Conservation (phyloP, 371 early-diverging fungal genomes). For the Syncephalastrum sp. region DNA sequence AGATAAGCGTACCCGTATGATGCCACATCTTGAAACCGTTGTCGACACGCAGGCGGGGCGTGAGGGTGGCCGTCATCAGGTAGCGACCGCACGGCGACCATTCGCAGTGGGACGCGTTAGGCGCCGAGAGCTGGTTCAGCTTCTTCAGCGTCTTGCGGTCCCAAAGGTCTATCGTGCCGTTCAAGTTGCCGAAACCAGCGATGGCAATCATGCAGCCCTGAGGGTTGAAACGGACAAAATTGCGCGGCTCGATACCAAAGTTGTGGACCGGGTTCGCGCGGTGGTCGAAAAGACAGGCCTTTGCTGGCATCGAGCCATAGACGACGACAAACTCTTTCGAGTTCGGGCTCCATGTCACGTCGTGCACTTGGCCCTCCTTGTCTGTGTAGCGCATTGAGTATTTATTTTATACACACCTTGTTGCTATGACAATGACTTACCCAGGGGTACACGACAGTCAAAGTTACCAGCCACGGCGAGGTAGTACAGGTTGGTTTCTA, state of each 20-base stretch:
- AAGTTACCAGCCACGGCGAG: constrained; percentile 89
- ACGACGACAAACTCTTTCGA: constrained; percentile 94
- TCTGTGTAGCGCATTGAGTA: constrained; percentile 30
- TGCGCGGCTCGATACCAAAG: constrained; percentile 86
- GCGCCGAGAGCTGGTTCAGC: constrained; percentile 75
- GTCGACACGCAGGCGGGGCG: constrained; percentile 94
- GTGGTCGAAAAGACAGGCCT: constrained; percentile 90
- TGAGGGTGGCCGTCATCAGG: constrained; percentile 89
- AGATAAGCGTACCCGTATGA: constrained; percentile 85
- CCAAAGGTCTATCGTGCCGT: constrained; percentile 92
- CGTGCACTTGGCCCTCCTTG: constrained; percentile 93
- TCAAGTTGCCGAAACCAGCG: constrained; percentile 95
- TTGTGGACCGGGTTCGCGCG: constrained; percentile 80
- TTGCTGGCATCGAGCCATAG: constrained; percentile 94
- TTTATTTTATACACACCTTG: background rate
- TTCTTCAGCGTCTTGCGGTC: constrained; percentile 83
- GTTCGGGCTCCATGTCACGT: constrained; percentile 92
- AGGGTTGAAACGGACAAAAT: constrained; percentile 85
- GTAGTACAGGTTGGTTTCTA: constrained; percentile 88
- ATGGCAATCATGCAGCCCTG: constrained; percentile 85
- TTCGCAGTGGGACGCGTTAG: constrained; percentile 81
- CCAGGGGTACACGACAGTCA: constrained; percentile 87
- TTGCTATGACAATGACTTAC: constrained; percentile 15
- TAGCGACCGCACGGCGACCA: constrained; percentile 94
- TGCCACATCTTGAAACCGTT: constrained; percentile 97